Conservation (phyloP, 331 rosid species). For the Dryas integrifolia region DNA sequence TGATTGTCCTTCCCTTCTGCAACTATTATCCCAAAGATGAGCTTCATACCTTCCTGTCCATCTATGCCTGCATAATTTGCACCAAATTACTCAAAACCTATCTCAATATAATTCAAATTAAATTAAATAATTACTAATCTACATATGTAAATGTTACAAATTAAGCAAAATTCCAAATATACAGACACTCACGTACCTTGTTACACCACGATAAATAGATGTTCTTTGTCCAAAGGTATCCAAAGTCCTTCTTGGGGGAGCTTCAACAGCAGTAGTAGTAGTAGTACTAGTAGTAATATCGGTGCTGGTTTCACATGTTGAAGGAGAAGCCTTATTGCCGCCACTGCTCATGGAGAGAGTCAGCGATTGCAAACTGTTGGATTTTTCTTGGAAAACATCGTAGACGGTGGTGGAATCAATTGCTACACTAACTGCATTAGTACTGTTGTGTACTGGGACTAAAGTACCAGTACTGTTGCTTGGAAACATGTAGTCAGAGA, state of each 20-base stretch:
- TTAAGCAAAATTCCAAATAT: too few species aligned
- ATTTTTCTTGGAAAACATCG: slow-evolving; percentile 51
- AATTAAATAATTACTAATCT: too few species aligned
- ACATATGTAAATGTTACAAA: too few species aligned
- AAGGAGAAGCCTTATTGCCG: slow-evolving; percentile 43
- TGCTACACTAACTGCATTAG: too few species aligned
- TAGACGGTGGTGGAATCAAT: too few species aligned
- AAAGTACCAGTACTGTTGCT: slow-evolving; percentile 32
- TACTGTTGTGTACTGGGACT: slow-evolving; percentile 50
- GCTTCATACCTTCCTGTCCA: slow-evolving; percentile 99
- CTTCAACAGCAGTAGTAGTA: slow-evolving; percentile 44
- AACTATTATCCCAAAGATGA: slow-evolving; percentile 97
- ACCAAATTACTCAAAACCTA: background rate
- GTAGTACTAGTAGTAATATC: slow-evolving; percentile 46
- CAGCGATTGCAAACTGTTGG: slow-evolving; percentile 66
- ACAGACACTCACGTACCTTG: slow-evolving; percentile 44
- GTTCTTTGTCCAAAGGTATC: slow-evolving; percentile 99
- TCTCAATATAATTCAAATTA: background rate
- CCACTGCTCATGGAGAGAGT: slow-evolving; percentile 93
- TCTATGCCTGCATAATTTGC: slow-evolving; percentile 61
- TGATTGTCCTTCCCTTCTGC: slow-evolving; percentile 99
- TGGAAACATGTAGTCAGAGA: slow-evolving; percentile 61
- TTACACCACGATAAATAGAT: slow-evolving; percentile 93
- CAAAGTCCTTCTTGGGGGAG: slow-evolving; percentile 70
- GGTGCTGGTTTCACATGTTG: slow-evolving; percentile 63